Percentiles rank a stretch among this genome's conserved stretches.
Conservation (phyloP, 352 stramenopile species). For the Pythium angustatum region DNA sequence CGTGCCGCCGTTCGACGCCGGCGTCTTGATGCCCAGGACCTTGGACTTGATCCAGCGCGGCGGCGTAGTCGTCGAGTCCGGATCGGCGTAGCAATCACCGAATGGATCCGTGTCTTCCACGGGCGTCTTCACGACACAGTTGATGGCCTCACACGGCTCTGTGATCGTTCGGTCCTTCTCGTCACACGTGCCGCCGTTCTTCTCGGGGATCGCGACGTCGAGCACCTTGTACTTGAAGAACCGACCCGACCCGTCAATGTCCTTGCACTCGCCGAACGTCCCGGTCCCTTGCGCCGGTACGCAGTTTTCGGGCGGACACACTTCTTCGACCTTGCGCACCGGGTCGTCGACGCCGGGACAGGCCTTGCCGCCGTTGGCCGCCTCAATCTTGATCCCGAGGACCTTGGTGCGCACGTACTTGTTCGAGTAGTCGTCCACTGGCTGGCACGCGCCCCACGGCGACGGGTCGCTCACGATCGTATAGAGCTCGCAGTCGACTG, state of each 20-base stretch:
- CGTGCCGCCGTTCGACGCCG: neutral
- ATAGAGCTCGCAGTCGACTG: neutral
- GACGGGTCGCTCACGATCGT: neutral
- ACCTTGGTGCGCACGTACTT: constrained; percentile 2
- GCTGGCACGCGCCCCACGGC: neutral
- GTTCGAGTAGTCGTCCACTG: neutral
- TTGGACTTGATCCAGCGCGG: constrained; percentile 11
- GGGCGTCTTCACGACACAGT: neutral
- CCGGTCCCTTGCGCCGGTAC: too few relatives aligned
- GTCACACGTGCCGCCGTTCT: neutral
- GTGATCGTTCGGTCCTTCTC: neutral
- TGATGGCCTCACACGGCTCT: neutral
- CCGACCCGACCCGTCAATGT: neutral
- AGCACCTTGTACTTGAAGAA: constrained; percentile 4
- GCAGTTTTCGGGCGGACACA: neutral
- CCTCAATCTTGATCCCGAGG: neutral
- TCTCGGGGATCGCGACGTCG: neutral
- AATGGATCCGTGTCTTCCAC: neutral
- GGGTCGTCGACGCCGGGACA: constrained; percentile 1
- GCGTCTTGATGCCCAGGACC: neutral
- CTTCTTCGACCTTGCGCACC: neutral
- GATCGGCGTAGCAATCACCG: neutral
- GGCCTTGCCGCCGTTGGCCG: neutral
- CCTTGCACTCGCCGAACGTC: neutral
- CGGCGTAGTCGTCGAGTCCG: too few relatives aligned